phyloP scores from a whole-genome alignment of 2,329 filamentous ascomycete genomes.

The Juglanconis sp. region DNA sequence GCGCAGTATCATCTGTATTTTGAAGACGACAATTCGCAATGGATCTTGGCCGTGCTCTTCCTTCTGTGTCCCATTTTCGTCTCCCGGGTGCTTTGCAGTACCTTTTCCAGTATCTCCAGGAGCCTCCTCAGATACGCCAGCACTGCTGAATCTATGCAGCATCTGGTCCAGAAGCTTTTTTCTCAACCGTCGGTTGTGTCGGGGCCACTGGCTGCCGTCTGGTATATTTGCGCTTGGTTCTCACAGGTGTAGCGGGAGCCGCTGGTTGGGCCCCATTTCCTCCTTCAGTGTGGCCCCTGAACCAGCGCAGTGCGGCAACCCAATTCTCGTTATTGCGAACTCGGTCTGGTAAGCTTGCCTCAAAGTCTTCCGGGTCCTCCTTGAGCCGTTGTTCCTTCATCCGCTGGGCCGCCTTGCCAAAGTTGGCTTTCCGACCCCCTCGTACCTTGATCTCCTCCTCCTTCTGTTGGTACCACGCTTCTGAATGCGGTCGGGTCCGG shows the following conservation, averaged over 20 bases:
- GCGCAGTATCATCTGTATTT: no score
- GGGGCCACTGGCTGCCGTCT: constrained; percentile 9
- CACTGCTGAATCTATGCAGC: background rate
- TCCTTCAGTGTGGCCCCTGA: constrained; percentile 3
- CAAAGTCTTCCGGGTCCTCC: constrained; percentile 19
- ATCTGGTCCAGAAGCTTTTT: background rate
- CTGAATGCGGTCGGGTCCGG: constrained; percentile 39
- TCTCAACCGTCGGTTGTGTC: background rate
- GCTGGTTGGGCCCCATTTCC: background rate
- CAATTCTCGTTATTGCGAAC: constrained; percentile 44
- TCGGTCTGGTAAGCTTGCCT: constrained; percentile 39
- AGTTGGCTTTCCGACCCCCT: constrained; percentile 47
- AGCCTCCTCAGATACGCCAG: no score
- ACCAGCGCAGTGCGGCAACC: constrained; percentile 37
- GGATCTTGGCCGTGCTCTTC: no score
- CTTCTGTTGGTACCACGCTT: constrained; percentile 46
- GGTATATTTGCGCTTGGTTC: constrained; percentile 11
- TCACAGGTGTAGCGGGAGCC: constrained; percentile 6
- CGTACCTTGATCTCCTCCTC: constrained; percentile 47
- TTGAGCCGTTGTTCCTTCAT: constrained; percentile 30
- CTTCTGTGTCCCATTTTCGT: no score
- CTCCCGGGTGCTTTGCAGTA: no score
- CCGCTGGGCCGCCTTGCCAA: constrained; percentile 42
- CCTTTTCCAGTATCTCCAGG: no score
- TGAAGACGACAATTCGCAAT: no score